A percentile compares a stretch with the other conserved stretches of the same genome.
phyloP scores from a whole-genome alignment of 345 rosid genomes.

The Eucalyptus sp. region DNA sequence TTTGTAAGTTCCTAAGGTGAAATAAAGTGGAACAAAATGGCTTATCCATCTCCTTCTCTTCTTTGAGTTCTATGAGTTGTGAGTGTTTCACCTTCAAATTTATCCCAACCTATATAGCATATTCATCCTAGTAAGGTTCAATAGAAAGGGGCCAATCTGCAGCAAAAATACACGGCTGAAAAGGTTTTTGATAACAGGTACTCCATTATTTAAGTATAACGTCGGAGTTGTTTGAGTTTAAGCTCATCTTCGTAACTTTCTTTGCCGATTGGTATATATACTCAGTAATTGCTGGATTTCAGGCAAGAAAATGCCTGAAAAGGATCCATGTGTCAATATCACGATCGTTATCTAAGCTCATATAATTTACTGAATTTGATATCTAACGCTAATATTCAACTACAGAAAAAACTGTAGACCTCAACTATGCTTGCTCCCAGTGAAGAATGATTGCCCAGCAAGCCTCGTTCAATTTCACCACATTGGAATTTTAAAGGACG shows the following conservation, averaged over 20 bases:
- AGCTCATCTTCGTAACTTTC: not conserved
- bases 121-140: slow-evolving; percentile 94
- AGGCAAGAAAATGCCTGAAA: not conserved
- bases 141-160: slow-evolving; percentile 74
- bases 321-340: not conserved
- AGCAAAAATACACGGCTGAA: slow-evolving; percentile 84
- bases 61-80: no score
- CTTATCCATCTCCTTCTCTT: no score
- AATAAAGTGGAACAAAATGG: no score
- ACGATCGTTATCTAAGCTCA: not conserved
- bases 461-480: not conserved
- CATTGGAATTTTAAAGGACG: no score
- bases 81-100: no score
- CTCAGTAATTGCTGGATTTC: not conserved
- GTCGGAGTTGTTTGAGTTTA: not conserved
- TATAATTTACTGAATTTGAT: not conserved
- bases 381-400: not conserved
- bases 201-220: not conserved
- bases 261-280: not conserved
- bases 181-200: slow-evolving; percentile 96
- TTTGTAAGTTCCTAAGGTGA: no score
- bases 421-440: not conserved
- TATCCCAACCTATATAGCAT: not conserved
- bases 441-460: not conserved
- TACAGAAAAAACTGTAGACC: not conserved